Base-by-base conservation (phyloP, 2,329 filamentous ascomycete genomes). In the Pestalotiopsis sp. region DNA sequence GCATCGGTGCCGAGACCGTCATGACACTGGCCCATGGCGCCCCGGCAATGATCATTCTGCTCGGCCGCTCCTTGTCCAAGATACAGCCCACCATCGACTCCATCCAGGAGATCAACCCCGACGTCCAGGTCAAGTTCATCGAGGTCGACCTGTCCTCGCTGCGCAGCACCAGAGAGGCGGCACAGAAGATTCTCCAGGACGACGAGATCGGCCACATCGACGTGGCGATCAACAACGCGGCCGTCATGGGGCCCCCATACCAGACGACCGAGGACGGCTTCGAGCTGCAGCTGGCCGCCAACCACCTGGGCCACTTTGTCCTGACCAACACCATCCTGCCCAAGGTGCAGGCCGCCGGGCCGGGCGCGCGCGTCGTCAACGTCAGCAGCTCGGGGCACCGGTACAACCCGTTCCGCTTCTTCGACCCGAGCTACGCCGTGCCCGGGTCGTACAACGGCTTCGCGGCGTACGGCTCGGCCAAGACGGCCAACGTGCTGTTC, bases 401-500 rank as follows among this genome's bases (percentile, higher is more conserved):
- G 14, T 71, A 67, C 67, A 66, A 68, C 17, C 73, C 73, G 4
- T 68, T 79, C 56, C 72, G 74, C 1, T 76, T 76, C 69, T 67
- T 73, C 3, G 76, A 79, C 68, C 76, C 77, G 27, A 78, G 76
- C 66, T 78, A 71, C 67, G 66, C 71, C 7, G 68, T 67, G 49
- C 72, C 71, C 2, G 76, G 73, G 45, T 73, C 76, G 2, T 83
- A 82, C 72, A 73, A 69, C 49, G 75, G 73, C 36, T 82, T 81
- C 73, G 71, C 72, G 9, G 78, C 78, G 3, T 85, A 86, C 72
- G 82, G 80, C 4, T 82, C 85, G 67, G 75, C 76, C 57, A 86
- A 86, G 76, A 82, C 81, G 3, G 83, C 83, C 23, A 83, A 83
- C 66, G 80, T 85, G 61, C 72, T 86, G 45, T 82, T 82, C 70